Percentiles rank a stretch among this genome's conserved stretches.
Evolutionary conservation across 2,329 filamentous ascomycete species (phyloP).

Genomic region (Exophiala sp.): DNA sequence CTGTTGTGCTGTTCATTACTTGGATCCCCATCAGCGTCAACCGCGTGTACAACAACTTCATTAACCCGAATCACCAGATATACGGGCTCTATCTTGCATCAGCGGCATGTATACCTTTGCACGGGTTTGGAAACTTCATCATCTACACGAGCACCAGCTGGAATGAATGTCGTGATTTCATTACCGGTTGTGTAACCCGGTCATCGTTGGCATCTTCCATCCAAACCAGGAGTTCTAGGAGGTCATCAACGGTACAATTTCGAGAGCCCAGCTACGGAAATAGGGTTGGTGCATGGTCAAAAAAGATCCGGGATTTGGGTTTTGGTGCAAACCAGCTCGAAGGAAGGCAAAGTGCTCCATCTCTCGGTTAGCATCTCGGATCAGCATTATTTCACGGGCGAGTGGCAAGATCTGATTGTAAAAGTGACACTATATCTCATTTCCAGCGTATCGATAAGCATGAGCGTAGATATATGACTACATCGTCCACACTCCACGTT

Average conservation of each 20-base stretch:
- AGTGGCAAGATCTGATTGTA: too few species aligned
- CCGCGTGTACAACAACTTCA: conserved; percentile 21
- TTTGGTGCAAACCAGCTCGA: too few species aligned
- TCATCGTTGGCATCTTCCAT: background rate
- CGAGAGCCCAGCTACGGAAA: background rate
- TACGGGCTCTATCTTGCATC: conserved; percentile 20
- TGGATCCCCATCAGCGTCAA: conserved; percentile 22
- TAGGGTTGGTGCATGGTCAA: background rate
- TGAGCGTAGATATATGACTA: too few species aligned
- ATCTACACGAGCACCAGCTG: conserved; percentile 20
- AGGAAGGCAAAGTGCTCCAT: too few species aligned
- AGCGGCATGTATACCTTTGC: conserved; percentile 16
- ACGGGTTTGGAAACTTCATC: conserved; percentile 19
- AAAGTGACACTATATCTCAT: too few species aligned
- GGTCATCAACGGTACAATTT: background rate
- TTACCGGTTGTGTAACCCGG: conserved; percentile 1
- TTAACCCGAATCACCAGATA: conserved; percentile 17
- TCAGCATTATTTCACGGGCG: too few species aligned
- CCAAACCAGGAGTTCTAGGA: background rate
- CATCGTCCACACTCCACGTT: too few species aligned
- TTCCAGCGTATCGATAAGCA: too few species aligned
- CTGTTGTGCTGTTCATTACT: conserved; percentile 20
- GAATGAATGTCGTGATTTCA: conserved; percentile 13
- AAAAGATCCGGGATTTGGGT: background rate
- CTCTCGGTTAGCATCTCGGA: too few species aligned